phyloP scores from a whole-genome alignment of 192 early-diverging fungal genomes.

The Diversispora eburnea region DNA sequence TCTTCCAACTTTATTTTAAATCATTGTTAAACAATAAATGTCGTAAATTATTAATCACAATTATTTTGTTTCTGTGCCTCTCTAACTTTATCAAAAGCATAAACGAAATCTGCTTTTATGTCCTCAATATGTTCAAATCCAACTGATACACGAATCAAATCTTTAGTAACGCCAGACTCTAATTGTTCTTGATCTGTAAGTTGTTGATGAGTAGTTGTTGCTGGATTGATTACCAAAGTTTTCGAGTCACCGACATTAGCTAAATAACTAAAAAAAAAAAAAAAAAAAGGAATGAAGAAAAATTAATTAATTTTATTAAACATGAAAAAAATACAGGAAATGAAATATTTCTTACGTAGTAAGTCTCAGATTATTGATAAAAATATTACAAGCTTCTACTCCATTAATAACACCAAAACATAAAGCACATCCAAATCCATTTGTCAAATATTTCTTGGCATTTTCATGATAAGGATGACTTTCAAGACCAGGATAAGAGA shows the following conservation, averaged over 20 bases:
- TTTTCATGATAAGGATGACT: slow-evolving; percentile 71
- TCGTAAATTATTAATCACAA: no score
- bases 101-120: slow-evolving; percentile 61
- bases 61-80: background rate
- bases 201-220: slow-evolving; percentile 86
- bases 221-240: slow-evolving; percentile 84
- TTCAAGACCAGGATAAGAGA: slow-evolving; percentile 83
- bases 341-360: slow-evolving; percentile 42
- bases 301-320: background rate
- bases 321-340: background rate
- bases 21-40: no score
- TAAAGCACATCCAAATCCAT: slow-evolving; percentile 86
- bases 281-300: background rate
- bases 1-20: no score
- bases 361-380: slow-evolving; percentile 77
- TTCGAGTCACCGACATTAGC: slow-evolving; percentile 95
- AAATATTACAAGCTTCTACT: slow-evolving; percentile 51
- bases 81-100: slow-evolving; percentile 42
- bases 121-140: slow-evolving; percentile 80
- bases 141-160: slow-evolving; percentile 80
- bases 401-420: slow-evolving; percentile 69
- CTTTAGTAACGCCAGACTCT: slow-evolving; percentile 72
- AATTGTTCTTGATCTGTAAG: slow-evolving; percentile 76
- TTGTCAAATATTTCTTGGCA: slow-evolving; percentile 77
- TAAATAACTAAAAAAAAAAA: slow-evolving; percentile 48